Percentiles rank a stretch among this genome's conserved stretches.
phyloP scores from a whole-genome alignment of 495 filamentous ascomycete species.

The Acidiella bohemica region DNA sequence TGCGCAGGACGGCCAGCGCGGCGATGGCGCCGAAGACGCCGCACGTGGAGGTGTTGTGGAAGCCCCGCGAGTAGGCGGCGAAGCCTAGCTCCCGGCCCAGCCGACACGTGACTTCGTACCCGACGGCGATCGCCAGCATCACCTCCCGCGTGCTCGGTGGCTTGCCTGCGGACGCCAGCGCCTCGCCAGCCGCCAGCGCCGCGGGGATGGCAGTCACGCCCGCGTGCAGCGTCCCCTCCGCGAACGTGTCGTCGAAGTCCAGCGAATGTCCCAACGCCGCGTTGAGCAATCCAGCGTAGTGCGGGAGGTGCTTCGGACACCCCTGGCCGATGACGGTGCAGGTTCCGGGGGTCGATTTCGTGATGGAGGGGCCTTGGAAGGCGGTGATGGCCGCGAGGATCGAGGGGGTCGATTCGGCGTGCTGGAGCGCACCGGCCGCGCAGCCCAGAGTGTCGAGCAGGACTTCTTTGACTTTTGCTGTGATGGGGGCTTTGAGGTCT shows the following conservation, averaged over 20 bases:
- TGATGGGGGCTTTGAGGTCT: slow-evolving; percentile 7
- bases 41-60: slow-evolving; percentile 21
- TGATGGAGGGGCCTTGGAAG: slow-evolving; percentile 14
- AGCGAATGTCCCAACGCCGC: slow-evolving; percentile 19
- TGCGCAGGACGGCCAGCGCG: slow-evolving; percentile 15
- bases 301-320: slow-evolving; percentile 13
- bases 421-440: slow-evolving; percentile 12
- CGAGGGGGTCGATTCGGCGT: slow-evolving; percentile 18
- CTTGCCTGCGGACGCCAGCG: not conserved
- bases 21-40: slow-evolving; percentile 23
- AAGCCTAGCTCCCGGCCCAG: slow-evolving; percentile 20
- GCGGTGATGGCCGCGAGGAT: slow-evolving; percentile 16
- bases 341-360: slow-evolving; percentile 1
- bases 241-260: slow-evolving; percentile 23
- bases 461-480: slow-evolving; percentile 19
- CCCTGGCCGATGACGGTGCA: slow-evolving; percentile 19
- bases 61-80: slow-evolving; percentile 20
- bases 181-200: slow-evolving; percentile 14
- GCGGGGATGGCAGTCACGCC: slow-evolving; percentile 21
- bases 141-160: slow-evolving; percentile 5
- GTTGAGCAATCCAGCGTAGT: slow-evolving; percentile 21
- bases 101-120: slow-evolving; percentile 21
- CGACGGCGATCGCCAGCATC: slow-evolving; percentile 21
- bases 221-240: slow-evolving; percentile 18
- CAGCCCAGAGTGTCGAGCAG: slow-evolving; percentile 20